Percentiles rank a stretch among this genome's conserved stretches.
Evolutionary conservation across 257 asterid genomes (phyloP).

Genomic region (Fraxinus excelsior): DNA sequence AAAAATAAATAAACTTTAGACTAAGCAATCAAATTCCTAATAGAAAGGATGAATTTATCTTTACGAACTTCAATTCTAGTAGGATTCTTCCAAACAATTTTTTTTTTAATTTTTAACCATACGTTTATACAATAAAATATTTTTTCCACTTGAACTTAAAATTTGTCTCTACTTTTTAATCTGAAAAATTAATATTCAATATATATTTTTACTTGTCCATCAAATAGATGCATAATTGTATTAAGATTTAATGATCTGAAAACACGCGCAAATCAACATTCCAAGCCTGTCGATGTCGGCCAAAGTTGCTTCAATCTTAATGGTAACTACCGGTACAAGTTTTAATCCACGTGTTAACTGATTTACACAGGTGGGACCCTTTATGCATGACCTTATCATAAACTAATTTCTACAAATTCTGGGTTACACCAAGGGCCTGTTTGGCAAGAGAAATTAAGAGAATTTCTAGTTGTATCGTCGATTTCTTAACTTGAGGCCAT

Average conservation of each 20-base stretch:
- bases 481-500: background rate
- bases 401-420: background rate
- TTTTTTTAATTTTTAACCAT: too few species aligned
- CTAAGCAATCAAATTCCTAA: too few species aligned
- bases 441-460: constrained; percentile 6
- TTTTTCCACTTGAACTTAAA: too few species aligned
- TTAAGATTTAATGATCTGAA: background rate
- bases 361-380: constrained; percentile 15
- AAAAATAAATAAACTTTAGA: too few species aligned
- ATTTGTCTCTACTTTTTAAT: too few species aligned
- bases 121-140: too few species aligned
- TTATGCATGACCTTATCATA: background rate
- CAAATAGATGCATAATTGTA: too few species aligned
- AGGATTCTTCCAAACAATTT: too few species aligned
- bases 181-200: too few species aligned
- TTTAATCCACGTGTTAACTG: constrained; percentile 40
- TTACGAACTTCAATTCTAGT: too few species aligned
- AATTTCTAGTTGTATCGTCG: background rate
- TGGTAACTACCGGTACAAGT: constrained; percentile 12
- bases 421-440: constrained; percentile 1
- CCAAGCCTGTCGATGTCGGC: constrained; percentile 36
- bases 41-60: too few species aligned
- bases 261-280: background rate
- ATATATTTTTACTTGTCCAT: too few species aligned
- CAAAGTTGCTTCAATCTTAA: constrained; percentile 26